These are phyloP conservation scores for Ceratobasidium sp. DNA, from an alignment of 1,284 basidiomycete genomes.

Conservation along the genomic window DNA sequence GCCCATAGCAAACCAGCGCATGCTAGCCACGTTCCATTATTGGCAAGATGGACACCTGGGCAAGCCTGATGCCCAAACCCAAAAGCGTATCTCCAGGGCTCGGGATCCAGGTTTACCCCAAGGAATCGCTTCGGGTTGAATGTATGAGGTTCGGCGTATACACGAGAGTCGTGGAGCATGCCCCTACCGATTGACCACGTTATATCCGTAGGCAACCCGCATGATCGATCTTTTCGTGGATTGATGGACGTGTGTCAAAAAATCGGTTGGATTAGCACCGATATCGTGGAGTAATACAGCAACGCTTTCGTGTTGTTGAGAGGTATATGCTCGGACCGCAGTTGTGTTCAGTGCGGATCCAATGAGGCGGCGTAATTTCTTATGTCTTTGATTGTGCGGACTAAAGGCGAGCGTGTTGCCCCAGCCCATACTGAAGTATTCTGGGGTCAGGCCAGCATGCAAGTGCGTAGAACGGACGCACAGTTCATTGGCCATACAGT, in stretches of 20 bases:
- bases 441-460: background rate
- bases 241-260: background rate
- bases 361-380: constrained; percentile 11
- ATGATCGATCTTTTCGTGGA: background rate
- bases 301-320: background rate
- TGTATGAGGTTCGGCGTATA: constrained; percentile 56
- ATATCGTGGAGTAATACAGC: background rate
- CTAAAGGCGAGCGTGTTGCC: background rate
- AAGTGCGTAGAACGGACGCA: background rate
- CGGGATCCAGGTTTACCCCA: constrained; percentile 48
- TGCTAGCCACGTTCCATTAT: constrained; percentile 22
- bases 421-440: constrained; percentile 21
- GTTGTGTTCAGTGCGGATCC: constrained; percentile 11
- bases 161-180: constrained; percentile 52
- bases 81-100: constrained; percentile 49
- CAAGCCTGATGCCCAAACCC: constrained; percentile 38
- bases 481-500: constrained; percentile 13
- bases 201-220: constrained; percentile 24
- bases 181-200: constrained; percentile 47
- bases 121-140: constrained; percentile 59
- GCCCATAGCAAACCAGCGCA: constrained; percentile 1
- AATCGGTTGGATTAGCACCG: background rate
- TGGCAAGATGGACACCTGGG: constrained; percentile 42
- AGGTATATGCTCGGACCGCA: constrained; percentile 3
- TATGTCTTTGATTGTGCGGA: constrained; percentile 20